These are phyloP conservation scores for Senecio squalidus DNA, from an alignment of 140 eudicot genomes.

Conservation along the genomic window DNA sequence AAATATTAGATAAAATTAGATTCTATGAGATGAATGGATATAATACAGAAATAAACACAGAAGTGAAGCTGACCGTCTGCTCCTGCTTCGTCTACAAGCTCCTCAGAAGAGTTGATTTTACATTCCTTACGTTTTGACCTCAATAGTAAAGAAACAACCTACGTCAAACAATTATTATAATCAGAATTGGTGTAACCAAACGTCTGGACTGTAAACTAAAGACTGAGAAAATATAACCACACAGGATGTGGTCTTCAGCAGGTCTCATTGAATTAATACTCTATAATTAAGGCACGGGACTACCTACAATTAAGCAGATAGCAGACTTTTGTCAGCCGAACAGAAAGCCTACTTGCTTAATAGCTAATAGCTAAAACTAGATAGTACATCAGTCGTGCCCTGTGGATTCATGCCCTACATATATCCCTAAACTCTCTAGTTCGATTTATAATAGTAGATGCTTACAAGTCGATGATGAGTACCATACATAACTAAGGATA, in stretches of 20 bases:
- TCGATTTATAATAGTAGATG: no score
- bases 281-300: no score
- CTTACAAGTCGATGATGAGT: no score
- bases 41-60: neutral
- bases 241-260: no score
- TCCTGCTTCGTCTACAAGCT: slow-evolving; percentile 33
- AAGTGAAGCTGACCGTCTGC: slow-evolving; percentile 38
- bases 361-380: neutral
- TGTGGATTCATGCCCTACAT: no score
- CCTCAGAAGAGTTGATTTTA: slow-evolving; percentile 33
- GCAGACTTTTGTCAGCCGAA: neutral
- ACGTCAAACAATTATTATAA: slow-evolving; percentile 21
- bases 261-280: no score
- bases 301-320: neutral
- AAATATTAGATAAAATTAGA: neutral
- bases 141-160: slow-evolving; percentile 77
- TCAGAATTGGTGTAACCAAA: neutral
- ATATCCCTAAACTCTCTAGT: no score
- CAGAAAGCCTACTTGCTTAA: neutral
- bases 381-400: neutral
- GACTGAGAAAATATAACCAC: no score
- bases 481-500: neutral
- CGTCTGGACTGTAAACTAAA: no score
- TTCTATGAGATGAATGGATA: slow-evolving; percentile 5
- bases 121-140: slow-evolving; percentile 58